Evolutionary conservation across 805 yeast genomes (phyloP).

Genomic region (Ogataea methylovora): DNA sequence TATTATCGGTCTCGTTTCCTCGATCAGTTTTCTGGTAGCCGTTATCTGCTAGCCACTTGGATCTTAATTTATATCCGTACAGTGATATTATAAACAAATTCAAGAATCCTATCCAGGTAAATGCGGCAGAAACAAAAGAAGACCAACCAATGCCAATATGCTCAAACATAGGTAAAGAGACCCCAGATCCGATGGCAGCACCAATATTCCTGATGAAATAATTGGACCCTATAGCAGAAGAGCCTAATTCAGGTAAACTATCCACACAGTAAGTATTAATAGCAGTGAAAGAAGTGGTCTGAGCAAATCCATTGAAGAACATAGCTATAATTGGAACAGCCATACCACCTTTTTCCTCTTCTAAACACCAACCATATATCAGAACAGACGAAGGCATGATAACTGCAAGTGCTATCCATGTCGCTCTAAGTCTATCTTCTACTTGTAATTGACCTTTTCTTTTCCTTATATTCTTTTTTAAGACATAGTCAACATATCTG

Average conservation of each 20-base stretch:
- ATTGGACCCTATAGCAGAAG: constrained; percentile 47
- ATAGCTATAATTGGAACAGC: constrained; percentile 41
- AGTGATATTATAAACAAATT: constrained; percentile 23
- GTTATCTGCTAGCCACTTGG: too few species aligned
- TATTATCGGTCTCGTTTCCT: too few species aligned
- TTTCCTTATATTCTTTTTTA: constrained; percentile 30
- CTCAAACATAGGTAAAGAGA: constrained; percentile 35
- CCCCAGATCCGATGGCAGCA: constrained; percentile 42
- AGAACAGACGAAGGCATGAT: constrained; percentile 33
- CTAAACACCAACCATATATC: constrained; percentile 45
- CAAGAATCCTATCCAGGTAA: constrained; percentile 27
- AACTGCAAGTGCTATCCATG: constrained; percentile 28
- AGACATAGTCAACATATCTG: constrained; percentile 37
- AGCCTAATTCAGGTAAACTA: constrained; percentile 41
- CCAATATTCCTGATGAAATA: constrained; percentile 41
- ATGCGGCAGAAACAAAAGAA: constrained; percentile 35
- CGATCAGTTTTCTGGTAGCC: too few species aligned
- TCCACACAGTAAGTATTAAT: constrained; percentile 51
- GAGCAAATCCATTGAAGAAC: constrained; percentile 40
- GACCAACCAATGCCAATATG: constrained; percentile 50
- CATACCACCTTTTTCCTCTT: constrained; percentile 42
- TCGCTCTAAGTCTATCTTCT: constrained; percentile 40
- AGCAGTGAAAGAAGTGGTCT: constrained; percentile 41
- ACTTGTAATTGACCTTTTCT: constrained; percentile 36
- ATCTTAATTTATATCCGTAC: constrained; percentile 31